Evolutionary conservation across 192 early-diverging fungal species (phyloP).

Genomic region (Podila epigama): DNA sequence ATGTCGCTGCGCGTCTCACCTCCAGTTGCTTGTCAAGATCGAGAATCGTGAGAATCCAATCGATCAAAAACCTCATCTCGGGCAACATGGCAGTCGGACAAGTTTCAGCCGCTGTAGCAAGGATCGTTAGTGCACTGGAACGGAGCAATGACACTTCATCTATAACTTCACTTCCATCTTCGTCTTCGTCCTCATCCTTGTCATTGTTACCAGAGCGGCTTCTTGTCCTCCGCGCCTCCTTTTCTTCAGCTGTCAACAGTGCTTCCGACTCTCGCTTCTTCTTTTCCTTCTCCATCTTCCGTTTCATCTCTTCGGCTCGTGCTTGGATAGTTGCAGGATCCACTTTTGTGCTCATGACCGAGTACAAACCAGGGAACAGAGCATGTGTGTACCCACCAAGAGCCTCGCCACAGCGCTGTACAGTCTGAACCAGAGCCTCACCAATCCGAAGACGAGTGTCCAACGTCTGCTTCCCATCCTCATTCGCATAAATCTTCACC

Average conservation of each 20-base stretch:
- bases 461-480: conserved; percentile 39
- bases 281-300: conserved; percentile 5
- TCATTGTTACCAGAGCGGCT: background rate
- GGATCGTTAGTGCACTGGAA: conserved; percentile 71
- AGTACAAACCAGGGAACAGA: conserved; percentile 30
- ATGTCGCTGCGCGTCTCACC: conserved; percentile 74
- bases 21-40: conserved; percentile 67
- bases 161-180: conserved; percentile 6
- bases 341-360: conserved; percentile 40
- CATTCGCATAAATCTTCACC: conserved; percentile 68
- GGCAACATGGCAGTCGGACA: conserved; percentile 73
- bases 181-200: background rate
- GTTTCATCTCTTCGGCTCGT: conserved; percentile 13
- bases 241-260: conserved; percentile 27
- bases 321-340: conserved; percentile 11
- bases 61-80: conserved; percentile 70
- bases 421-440: conserved; percentile 87
- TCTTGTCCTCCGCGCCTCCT: conserved; percentile 12
- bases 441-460: conserved; percentile 85
- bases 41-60: conserved; percentile 74
- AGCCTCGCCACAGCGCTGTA: conserved; percentile 80
- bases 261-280: conserved; percentile 21
- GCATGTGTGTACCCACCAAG: conserved; percentile 74
- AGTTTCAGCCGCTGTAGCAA: conserved; percentile 73
- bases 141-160: conserved; percentile 48